Conservation (phyloP, 257 asterid species). For the Thymus quinquecostatus region DNA sequence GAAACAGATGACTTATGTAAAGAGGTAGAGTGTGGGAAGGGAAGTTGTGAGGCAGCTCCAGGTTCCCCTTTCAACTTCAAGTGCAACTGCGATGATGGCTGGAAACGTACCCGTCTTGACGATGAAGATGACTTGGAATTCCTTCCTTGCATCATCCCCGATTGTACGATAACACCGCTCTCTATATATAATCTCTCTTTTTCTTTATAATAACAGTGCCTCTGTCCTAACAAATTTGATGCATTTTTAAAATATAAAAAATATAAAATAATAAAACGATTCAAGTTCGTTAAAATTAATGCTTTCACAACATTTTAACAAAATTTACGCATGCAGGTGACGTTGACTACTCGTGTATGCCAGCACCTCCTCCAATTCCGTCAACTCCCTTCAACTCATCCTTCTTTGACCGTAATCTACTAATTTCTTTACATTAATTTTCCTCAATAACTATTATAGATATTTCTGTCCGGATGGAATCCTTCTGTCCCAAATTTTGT, state of each 20-base stretch:
- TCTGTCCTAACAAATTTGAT: no score
- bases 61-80: conserved; percentile 54
- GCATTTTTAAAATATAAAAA: no score
- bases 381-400: conserved; percentile 56
- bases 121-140: conserved; percentile 44
- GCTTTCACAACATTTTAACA: neutral
- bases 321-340: conserved; percentile 47
- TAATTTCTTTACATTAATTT: neutral
- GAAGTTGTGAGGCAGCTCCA: conserved; percentile 55
- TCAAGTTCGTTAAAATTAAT: neutral
- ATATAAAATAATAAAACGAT: no score
- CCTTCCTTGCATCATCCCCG: conserved; percentile 76
- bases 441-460: no score
- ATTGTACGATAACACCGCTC: conserved; percentile 42
- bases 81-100: conserved; percentile 62
- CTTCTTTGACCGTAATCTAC: conserved; percentile 59
- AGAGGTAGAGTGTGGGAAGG: conserved; percentile 78
- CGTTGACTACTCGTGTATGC: conserved; percentile 78
- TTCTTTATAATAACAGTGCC: no score
- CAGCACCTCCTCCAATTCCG: conserved; percentile 74
- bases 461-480: no score
- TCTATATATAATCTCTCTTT: neutral
- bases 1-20: conserved; percentile 56
- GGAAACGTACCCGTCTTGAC: conserved; percentile 67
- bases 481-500: no score